phyloP scores from a whole-genome alignment of 768 basidiomycete genomes.

The Jaapia argillacea region DNA sequence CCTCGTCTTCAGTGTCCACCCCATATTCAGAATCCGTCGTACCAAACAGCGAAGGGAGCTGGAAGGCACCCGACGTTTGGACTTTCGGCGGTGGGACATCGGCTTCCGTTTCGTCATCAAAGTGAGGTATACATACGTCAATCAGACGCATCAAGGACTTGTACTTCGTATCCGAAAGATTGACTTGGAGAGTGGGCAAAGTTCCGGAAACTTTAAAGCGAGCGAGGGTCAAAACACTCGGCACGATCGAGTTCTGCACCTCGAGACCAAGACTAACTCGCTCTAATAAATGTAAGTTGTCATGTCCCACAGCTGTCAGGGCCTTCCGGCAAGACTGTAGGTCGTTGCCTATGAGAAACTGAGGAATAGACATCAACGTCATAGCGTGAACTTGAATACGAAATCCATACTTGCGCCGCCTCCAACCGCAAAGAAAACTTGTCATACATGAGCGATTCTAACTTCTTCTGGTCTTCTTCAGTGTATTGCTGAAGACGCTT shows the following conservation, averaged over 20 bases:
- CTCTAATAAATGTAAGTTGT: slow-evolving; percentile 81
- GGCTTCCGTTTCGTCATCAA: slow-evolving; percentile 37
- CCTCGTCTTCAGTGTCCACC: slow-evolving; percentile 47
- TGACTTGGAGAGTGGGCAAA: slow-evolving; percentile 80
- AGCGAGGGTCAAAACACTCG: slow-evolving; percentile 69
- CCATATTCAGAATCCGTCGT: slow-evolving; percentile 54
- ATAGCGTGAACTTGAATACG: background rate
- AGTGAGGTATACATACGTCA: slow-evolving; percentile 82
- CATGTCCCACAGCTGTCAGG: slow-evolving; percentile 42
- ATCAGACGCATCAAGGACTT: slow-evolving; percentile 87
- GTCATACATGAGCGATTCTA: slow-evolving; percentile 96
- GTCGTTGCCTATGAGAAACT: slow-evolving; percentile 88
- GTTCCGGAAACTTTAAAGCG: slow-evolving; percentile 87
- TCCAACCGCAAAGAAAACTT: slow-evolving; percentile 73
- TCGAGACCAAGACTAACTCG: slow-evolving; percentile 83
- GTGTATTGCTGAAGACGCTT: slow-evolving; percentile 81
- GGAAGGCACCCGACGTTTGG: slow-evolving; percentile 29
- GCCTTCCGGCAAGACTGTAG: slow-evolving; percentile 76
- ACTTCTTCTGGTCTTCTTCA: slow-evolving; percentile 75
- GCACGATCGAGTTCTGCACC: slow-evolving; percentile 89
- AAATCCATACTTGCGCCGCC: slow-evolving; percentile 72
- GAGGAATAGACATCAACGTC: slow-evolving; percentile 6
- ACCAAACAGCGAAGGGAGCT: slow-evolving; percentile 47
- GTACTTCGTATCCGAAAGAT: slow-evolving; percentile 86
- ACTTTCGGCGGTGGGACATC: slow-evolving; percentile 9